A percentile compares a stretch with the other conserved stretches of the same genome.
Conservation (phyloP, 306 rosid genomes). For the Geum urbanum region DNA sequence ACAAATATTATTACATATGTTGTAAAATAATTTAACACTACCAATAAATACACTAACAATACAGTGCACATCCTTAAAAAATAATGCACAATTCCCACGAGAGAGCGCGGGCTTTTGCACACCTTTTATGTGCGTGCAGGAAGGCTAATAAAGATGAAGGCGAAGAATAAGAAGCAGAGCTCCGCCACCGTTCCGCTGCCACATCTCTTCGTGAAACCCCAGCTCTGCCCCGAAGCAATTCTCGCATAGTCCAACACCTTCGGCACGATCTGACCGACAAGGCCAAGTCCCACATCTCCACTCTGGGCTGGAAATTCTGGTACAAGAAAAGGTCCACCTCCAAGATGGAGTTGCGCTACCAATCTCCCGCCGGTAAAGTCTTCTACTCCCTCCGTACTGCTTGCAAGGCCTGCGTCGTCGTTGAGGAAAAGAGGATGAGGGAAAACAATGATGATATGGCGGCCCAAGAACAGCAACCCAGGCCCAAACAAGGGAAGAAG, state of each 20-base stretch:
- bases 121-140: too few species aligned
- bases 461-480: background rate
- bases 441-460: background rate
- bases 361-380: conserved; percentile 43
- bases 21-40: too few species aligned
- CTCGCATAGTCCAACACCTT: background rate
- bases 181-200: background rate
- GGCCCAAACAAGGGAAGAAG: conserved; percentile 10
- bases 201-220: background rate
- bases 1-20: too few species aligned
- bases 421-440: background rate
- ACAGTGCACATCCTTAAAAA: too few species aligned
- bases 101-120: too few species aligned
- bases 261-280: background rate
- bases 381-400: conserved; percentile 50
- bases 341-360: conserved; percentile 50
- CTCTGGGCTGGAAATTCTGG: conserved; percentile 52
- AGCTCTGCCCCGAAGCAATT: background rate
- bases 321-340: conserved; percentile 18
- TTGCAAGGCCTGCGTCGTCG: conserved; percentile 32
- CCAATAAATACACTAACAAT: too few species aligned
- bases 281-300: conserved; percentile 39
- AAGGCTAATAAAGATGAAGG: background rate
- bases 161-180: background rate
- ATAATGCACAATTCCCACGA: too few species aligned